phyloP scores from a whole-genome alignment of 805 yeast genomes.

The Torulaspora delbrueckii region DNA sequence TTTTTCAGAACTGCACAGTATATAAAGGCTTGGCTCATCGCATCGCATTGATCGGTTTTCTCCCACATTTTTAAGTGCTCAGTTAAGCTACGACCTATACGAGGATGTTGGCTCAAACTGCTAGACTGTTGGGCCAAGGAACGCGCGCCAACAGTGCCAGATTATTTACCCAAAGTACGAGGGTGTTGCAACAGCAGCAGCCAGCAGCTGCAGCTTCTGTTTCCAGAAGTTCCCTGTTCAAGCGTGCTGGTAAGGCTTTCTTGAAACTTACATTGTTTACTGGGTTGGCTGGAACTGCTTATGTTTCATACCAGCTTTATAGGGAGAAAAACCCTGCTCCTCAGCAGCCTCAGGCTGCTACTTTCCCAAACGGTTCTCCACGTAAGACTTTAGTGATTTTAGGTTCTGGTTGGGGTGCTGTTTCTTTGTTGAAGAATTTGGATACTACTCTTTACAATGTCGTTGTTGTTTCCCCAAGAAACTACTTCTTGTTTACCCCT shows the following conservation, averaged over 20 bases:
- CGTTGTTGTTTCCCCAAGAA: slow-evolving; percentile 86
- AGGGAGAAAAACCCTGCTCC: slow-evolving; percentile 56
- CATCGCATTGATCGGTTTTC: background rate
- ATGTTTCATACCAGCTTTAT: slow-evolving; percentile 58
- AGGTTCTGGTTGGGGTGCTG: slow-evolving; percentile 95
- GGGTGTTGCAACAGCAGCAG: slow-evolving; percentile 5
- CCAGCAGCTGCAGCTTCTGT: background rate
- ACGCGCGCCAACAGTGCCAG: slow-evolving; percentile 3
- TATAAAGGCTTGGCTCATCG: background rate
- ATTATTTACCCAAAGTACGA: slow-evolving; percentile 2
- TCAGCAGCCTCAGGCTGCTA: slow-evolving; percentile 57
- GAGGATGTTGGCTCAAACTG: slow-evolving; percentile 7
- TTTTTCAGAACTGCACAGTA: background rate
- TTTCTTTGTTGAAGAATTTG: slow-evolving; percentile 74
- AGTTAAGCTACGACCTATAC: background rate
- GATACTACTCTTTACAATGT: slow-evolving; percentile 88
- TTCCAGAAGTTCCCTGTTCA: slow-evolving; percentile 2
- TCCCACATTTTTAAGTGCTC: background rate
- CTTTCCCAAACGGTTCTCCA: slow-evolving; percentile 43
- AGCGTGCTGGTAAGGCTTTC: slow-evolving; percentile 7
- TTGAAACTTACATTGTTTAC: slow-evolving; percentile 27
- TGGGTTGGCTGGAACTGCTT: slow-evolving; percentile 48
- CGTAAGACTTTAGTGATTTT: slow-evolving; percentile 54
- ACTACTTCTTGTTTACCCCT: slow-evolving; percentile 95
- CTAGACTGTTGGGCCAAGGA: slow-evolving; percentile 2